Percentiles rank a stretch among this genome's conserved stretches.
Evolutionary conservation across 2,329 filamentous ascomycete species (phyloP).

Genomic region (Botrytis paeoniae): DNA sequence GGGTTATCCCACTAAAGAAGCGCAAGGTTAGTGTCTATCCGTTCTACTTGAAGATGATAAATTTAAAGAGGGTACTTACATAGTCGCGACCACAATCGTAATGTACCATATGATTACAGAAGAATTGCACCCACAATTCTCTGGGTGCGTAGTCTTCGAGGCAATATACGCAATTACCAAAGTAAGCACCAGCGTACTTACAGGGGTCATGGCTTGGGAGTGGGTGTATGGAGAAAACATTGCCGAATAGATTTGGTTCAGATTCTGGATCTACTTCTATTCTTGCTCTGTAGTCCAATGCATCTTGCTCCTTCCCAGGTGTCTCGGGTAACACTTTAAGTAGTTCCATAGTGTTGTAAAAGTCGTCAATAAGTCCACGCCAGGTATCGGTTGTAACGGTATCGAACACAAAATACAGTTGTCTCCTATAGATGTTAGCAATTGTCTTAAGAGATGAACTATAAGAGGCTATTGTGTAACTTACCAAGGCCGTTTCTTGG

Average conservation of each 20-base stretch:
- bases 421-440: conserved; percentile 20
- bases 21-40: not conserved
- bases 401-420: conserved; percentile 25
- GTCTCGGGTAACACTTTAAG: not conserved
- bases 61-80: not conserved
- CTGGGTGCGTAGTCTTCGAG: not conserved
- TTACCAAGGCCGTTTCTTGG: conserved; percentile 25
- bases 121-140: conserved; percentile 18
- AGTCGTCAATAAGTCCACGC: conserved; percentile 11
- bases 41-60: not conserved
- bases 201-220: conserved; percentile 3
- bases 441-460: not conserved
- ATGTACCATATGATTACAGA: conserved; percentile 27
- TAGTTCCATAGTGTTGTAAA: conserved; percentile 18
- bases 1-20: conserved; percentile 16
- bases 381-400: conserved; percentile 17
- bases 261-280: conserved; percentile 6
- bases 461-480: not conserved
- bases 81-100: conserved; percentile 18
- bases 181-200: not conserved
- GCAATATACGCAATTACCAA: conserved; percentile 21
- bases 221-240: conserved; percentile 14
- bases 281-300: not conserved
- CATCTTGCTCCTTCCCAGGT: not conserved
- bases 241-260: not conserved